Conservation (phyloP, 2,329 filamentous ascomycete species). For the Zymoseptoria pseudotritici region DNA sequence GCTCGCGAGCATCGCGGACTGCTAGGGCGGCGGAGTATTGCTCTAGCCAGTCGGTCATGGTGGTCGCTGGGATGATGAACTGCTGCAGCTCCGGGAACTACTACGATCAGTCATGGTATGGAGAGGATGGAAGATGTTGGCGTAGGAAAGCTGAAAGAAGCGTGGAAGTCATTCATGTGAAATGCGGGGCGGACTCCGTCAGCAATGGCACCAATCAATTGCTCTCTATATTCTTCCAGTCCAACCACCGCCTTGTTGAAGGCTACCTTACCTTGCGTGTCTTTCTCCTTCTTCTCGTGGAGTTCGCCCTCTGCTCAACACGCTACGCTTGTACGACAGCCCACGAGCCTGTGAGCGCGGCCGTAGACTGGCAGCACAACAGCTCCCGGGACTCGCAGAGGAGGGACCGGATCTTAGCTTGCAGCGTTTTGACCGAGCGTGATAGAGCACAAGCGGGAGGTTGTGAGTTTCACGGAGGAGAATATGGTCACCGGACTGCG, state of each 20-base stretch:
- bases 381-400: neutral
- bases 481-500: neutral
- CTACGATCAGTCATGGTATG: neutral
- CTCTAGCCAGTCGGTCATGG: constrained; percentile 66
- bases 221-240: too few relatives aligned
- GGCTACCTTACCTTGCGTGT: too few relatives aligned
- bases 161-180: too few relatives aligned
- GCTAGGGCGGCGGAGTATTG: constrained; percentile 72
- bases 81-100: neutral
- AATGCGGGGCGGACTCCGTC: too few relatives aligned
- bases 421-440: too few relatives aligned
- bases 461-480: neutral
- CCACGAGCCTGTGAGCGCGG: neutral
- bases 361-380: too few relatives aligned
- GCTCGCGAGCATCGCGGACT: constrained; percentile 62
- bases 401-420: neutral
- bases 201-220: too few relatives aligned
- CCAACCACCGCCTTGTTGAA: too few relatives aligned
- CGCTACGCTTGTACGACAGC: neutral
- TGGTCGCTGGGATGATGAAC: neutral
- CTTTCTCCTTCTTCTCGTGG: neutral
- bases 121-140: neutral
- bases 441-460: neutral
- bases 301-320: neutral
- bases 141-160: neutral